Conservation (phyloP, 257 asterid genomes). For the Petunia axillaris region DNA sequence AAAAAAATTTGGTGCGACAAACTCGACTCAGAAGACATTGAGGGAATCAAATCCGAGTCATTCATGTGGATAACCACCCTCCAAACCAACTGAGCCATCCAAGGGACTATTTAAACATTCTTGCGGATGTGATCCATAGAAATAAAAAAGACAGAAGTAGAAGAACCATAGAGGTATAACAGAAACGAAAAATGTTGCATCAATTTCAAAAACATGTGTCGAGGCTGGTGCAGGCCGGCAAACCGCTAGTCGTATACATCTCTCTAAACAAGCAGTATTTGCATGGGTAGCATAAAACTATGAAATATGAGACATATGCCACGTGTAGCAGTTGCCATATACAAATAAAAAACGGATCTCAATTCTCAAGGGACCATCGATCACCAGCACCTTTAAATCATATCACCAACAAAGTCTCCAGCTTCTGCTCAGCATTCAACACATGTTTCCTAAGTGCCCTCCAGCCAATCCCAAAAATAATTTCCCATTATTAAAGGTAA, state of each 20-base stretch:
- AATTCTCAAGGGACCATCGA: background rate
- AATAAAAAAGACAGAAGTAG: no score
- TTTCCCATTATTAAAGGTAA: no score
- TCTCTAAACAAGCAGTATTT: background rate
- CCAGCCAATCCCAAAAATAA: background rate
- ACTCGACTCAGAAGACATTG: no score
- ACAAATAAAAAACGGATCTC: background rate
- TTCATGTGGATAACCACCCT: no score
- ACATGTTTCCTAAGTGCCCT: background rate
- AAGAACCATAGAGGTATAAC: no score
- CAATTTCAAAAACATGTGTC: no score
- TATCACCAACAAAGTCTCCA: background rate
- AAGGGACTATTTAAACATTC: no score
- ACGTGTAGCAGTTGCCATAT: background rate
- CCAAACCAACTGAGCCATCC: no score
- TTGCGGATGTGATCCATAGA: no score
- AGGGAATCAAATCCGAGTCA: no score
- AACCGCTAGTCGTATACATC: background rate
- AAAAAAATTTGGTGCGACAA: no score
- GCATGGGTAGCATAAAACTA: background rate
- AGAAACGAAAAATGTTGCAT: no score
- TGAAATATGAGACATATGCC: background rate
- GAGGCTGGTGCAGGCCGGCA: background rate
- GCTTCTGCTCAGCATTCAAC: background rate
- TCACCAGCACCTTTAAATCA: background rate